These are phyloP conservation scores for Calonectria pteridis DNA, from an alignment of 2,329 filamentous ascomycete genomes.

Conservation along the genomic window DNA sequence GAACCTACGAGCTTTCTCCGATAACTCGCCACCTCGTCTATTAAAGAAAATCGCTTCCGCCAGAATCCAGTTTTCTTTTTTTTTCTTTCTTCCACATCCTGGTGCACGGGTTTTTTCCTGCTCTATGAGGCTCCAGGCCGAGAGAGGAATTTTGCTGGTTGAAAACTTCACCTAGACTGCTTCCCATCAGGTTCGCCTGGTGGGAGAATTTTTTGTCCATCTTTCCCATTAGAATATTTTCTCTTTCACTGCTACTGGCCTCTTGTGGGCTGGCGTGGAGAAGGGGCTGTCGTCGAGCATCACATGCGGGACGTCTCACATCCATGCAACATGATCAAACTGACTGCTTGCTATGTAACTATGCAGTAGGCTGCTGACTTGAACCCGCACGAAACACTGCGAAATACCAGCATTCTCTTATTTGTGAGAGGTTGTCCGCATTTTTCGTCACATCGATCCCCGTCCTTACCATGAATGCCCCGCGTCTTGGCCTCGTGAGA, in stretches of 20 bases:
- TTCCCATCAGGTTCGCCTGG: background rate
- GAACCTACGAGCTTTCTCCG: background rate
- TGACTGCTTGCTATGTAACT: background rate
- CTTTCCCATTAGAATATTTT: background rate
- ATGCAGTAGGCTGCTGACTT: too few species aligned
- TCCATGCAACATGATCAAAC: background rate
- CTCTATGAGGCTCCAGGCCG: background rate
- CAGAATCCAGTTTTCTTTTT: background rate
- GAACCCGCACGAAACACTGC: too few species aligned
- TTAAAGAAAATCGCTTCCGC: background rate
- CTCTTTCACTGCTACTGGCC: background rate
- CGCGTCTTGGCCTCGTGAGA: background rate
- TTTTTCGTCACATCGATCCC: background rate
- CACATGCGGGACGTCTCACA: background rate
- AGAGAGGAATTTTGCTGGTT: background rate
- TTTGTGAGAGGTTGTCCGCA: too few species aligned
- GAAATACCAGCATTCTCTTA: too few species aligned
- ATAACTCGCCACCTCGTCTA: background rate
- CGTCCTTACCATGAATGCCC: background rate
- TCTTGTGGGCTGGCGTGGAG: background rate
- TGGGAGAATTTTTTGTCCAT: background rate
- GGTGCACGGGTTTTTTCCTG: background rate
- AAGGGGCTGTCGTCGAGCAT: background rate
- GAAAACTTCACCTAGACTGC: background rate
- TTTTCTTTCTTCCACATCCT: background rate